Conservation (phyloP, 1,284 basidiomycete genomes). For the Moesziomyces parantarcticus region DNA sequence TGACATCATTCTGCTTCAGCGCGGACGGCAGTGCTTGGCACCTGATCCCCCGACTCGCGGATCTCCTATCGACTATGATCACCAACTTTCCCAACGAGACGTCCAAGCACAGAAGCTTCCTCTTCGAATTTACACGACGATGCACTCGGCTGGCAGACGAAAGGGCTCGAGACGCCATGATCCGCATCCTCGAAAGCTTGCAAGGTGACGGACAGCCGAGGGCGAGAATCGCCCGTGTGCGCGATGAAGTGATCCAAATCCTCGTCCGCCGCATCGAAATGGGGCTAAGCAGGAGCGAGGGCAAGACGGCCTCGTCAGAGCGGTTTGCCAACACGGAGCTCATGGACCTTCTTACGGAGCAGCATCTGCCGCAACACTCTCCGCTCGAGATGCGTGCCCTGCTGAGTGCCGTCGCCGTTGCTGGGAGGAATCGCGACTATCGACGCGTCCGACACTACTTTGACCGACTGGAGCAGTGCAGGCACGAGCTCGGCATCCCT, state of each 20-base stretch:
- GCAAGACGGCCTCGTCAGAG: conserved; percentile 19
- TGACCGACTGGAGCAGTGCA: conserved; percentile 10
- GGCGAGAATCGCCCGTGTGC: neutral
- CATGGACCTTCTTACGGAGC: conserved; percentile 19
- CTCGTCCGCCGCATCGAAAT: conserved; percentile 19
- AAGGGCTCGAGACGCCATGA: conserved; percentile 20
- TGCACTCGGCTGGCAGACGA: conserved; percentile 19
- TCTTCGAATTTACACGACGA: conserved; percentile 9
- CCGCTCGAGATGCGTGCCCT: conserved; percentile 11
- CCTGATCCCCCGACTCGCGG: conserved; percentile 19
- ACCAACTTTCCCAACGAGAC: conserved; percentile 5
- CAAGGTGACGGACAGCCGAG: neutral
- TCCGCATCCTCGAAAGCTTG: conserved; percentile 13
- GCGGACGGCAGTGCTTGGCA: conserved; percentile 9
- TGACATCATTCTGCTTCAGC: conserved; percentile 3
- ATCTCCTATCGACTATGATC: conserved; percentile 11
- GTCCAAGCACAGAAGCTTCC: neutral
- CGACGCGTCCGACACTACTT: conserved; percentile 12
- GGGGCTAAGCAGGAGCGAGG: conserved; percentile 1
- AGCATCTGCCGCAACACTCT: neutral
- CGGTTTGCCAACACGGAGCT: conserved; percentile 12
- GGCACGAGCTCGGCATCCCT: neutral
- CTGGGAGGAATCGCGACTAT: conserved; percentile 18
- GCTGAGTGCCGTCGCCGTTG: conserved; percentile 18
- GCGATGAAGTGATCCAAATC: neutral